Evolutionary conservation across 768 basidiomycete species (phyloP).

Genomic region (Rhodosporidiobolus odoratus): DNA sequence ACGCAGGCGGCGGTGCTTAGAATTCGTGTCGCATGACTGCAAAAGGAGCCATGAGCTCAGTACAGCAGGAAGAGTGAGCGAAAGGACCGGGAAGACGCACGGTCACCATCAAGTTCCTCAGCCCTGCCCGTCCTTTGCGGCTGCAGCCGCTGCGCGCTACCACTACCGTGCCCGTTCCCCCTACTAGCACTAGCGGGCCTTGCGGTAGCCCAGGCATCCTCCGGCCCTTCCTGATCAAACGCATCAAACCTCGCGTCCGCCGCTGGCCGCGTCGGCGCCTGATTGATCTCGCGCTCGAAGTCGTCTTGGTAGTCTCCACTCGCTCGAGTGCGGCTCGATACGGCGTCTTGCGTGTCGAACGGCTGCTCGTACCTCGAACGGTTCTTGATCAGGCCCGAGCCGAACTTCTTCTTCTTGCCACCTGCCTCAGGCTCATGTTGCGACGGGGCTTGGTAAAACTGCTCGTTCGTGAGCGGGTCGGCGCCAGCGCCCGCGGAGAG

Average conservation of each 20-base stretch:
- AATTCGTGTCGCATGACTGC: conserved; percentile 32
- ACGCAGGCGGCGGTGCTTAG: background rate
- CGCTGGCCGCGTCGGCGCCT: background rate
- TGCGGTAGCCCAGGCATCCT: conserved; percentile 26
- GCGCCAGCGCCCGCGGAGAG: no score
- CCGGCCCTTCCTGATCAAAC: conserved; percentile 31
- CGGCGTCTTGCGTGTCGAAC: conserved; percentile 6
- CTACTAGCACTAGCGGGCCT: background rate
- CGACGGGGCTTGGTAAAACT: conserved; percentile 14
- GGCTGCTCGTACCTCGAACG: conserved; percentile 19
- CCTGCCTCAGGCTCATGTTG: background rate
- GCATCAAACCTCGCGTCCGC: conserved; percentile 21
- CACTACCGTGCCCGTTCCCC: background rate
- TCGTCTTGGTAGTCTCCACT: conserved; percentile 35
- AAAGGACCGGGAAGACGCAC: conserved; percentile 4
- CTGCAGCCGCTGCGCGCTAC: background rate
- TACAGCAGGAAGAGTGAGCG: no score
- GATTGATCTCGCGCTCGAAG: conserved; percentile 37
- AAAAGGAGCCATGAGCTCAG: background rate
- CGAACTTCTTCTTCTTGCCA: conserved; percentile 28
- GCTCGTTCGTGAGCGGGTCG: conserved; percentile 33
- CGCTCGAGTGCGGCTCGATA: background rate
- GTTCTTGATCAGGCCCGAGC: conserved; percentile 16
- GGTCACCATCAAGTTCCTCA: conserved; percentile 19
- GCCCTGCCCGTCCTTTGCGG: conserved; percentile 16